These are phyloP conservation scores for Fusarium temperatum DNA, from an alignment of 2,329 filamentous ascomycete species.

Conservation along the genomic window DNA sequence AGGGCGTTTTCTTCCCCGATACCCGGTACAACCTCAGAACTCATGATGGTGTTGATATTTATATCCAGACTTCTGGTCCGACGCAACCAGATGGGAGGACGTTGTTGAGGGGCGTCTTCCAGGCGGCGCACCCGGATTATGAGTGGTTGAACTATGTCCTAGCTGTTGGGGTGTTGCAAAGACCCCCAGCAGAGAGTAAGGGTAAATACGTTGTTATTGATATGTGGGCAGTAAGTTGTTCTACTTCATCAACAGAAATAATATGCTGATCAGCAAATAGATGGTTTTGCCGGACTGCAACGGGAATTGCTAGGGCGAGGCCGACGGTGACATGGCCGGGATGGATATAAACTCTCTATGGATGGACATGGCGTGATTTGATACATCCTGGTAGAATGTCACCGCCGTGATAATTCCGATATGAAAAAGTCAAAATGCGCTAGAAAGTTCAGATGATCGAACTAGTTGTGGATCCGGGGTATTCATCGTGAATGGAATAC, in stretches of 20 bases:
- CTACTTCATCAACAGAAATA: rapidly evolving
- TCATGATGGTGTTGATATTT: constrained; percentile 49
- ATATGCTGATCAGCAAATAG: background rate
- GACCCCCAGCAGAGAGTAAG: background rate
- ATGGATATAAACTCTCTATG: background rate
- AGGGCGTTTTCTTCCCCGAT: constrained; percentile 50
- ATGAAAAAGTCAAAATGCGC: background rate
- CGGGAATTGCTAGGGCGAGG: constrained; percentile 1
- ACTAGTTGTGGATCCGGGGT: background rate
- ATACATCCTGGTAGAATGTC: background rate
- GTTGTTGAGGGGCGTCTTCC: constrained; percentile 44
- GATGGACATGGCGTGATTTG: background rate
- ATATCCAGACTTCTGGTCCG: constrained; percentile 49
- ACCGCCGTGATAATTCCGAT: background rate
- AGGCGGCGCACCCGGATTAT: constrained; percentile 48
- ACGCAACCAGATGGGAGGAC: constrained; percentile 46
- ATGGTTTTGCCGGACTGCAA: constrained; percentile 19
- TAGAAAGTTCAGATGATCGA: background rate
- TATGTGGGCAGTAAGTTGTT: constrained; percentile 36
- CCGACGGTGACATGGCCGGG: background rate
- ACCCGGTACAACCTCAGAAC: constrained; percentile 52
- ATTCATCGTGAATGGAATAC: background rate
- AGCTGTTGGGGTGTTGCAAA: constrained; percentile 35
- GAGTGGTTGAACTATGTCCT: constrained; percentile 50
- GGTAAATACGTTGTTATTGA: constrained; percentile 41